Percentiles rank a stretch among this genome's conserved stretches.
Conservation (phyloP, 345 rosid genomes). For the Eucalyptus cloeziana region DNA sequence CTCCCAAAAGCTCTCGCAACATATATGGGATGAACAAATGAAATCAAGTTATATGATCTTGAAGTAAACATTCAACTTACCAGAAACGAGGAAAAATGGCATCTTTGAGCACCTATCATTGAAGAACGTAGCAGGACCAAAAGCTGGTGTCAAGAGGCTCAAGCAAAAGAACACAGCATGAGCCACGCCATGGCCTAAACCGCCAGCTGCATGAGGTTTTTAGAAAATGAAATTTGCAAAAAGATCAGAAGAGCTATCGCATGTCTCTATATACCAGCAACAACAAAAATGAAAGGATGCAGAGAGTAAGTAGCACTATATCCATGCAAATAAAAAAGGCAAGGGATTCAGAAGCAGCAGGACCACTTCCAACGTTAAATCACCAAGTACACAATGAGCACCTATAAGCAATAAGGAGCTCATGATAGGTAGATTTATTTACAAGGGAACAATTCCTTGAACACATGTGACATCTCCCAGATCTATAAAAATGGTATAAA, state of each 20-base stretch:
- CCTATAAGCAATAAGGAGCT: neutral
- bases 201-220: constrained; percentile 77
- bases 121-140: constrained; percentile 94
- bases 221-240: neutral
- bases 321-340: neutral
- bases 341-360: neutral
- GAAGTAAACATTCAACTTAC: constrained; percentile 30
- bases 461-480: neutral
- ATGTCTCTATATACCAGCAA: neutral
- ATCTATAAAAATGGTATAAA: neutral
- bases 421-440: neutral
- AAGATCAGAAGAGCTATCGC: neutral
- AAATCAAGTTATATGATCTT: neutral
- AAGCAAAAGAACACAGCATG: constrained; percentile 97
- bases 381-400: neutral
- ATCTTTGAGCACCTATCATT: constrained; percentile 63
- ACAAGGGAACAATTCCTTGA: neutral
- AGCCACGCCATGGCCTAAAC: constrained; percentile 97
- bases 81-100: constrained; percentile 90
- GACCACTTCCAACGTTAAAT: neutral
- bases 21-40: neutral
- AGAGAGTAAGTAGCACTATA: neutral
- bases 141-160: constrained; percentile 85
- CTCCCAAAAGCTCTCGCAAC: neutral
- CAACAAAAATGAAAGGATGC: neutral